These are phyloP conservation scores for Taphrina communis DNA, from an alignment of 1,139 yeast species.

Conservation along the genomic window DNA sequence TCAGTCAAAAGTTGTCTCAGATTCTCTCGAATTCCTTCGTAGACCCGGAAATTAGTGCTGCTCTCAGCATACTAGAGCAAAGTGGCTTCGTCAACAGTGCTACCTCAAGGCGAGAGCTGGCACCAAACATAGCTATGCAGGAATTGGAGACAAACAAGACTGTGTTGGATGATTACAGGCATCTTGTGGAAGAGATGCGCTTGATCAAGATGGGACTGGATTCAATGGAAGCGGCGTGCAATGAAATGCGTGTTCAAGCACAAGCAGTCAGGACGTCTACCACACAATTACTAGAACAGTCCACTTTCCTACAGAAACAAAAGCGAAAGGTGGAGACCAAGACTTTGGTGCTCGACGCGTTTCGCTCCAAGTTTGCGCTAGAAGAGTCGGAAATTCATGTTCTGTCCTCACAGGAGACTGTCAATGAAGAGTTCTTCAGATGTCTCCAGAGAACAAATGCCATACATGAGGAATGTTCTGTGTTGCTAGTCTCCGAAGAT, in stretches of 20 bases:
- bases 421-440: constrained; percentile 66
- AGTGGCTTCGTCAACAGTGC: constrained; percentile 50
- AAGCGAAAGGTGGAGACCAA: constrained; percentile 19
- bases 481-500: constrained; percentile 69
- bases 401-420: constrained; percentile 49
- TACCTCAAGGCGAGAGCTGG: constrained; percentile 60
- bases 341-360: constrained; percentile 18
- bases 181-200: constrained; percentile 39
- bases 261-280: constrained; percentile 48
- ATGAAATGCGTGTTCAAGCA: constrained; percentile 44
- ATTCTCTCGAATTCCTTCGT: constrained; percentile 53
- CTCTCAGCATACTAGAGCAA: constrained; percentile 51
- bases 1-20: constrained; percentile 42
- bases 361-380: constrained; percentile 61
- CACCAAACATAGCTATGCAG: constrained; percentile 75
- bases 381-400: constrained; percentile 67
- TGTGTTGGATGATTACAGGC: constrained; percentile 66
- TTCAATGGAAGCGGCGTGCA: constrained; percentile 4
- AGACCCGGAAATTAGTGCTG: constrained; percentile 52
- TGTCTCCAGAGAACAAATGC: constrained; percentile 66
- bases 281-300: constrained; percentile 54
- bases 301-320: constrained; percentile 53
- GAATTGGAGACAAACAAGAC: constrained; percentile 65
- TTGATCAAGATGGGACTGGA: constrained; percentile 4
- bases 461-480: constrained; percentile 71